Evolutionary conservation across 1,139 yeast species (phyloP), one percentile per base, ranked within the genome.

Genomic region (Yamadazyma atlantica): DNA sequence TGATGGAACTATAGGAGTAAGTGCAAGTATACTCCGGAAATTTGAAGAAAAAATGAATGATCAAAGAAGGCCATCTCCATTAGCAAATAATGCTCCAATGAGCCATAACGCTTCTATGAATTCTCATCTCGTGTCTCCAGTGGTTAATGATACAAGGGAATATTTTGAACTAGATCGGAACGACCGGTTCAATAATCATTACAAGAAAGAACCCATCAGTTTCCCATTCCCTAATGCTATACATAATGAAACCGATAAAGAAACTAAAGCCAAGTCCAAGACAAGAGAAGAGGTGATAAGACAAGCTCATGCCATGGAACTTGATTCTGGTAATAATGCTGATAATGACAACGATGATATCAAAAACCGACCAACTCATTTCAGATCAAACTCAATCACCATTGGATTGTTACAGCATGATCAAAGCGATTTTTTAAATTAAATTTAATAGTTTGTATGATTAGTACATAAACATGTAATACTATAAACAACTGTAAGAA

Each of bases 171-270:
- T 22, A 9, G 39, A 39, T 11, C 30, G 42, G 29, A 32, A 50
- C 39, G 49, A 51, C 36, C 60, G 58, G 36, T 73, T 59, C 51
- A 69, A 66, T 39, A 74, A 74, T 43, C 79, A 75, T 46, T 73
- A 73, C 49, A 67, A 63, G 41, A 73, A 71, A 40, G 72, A 66
- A 18, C 73, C 73, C 1, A 51, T 60, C 3, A 48, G 51, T 31
- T 57, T 55, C 7, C 71, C 74, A 13, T 68, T 69, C 39, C 74
- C 76, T 1, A 51, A 57, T 32, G 66, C 77, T 1, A 51, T 62
- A n/a, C 75, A 70, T 48, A 50, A 60, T 36, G 73, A 66, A 14
- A 57, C 58, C 32, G 69, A 68, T 37, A 58, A 54, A 39, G 66
- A 62, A 32, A 56, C 60, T 18, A 50, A 48, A 13, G 34, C 44